Evolutionary conservation across 768 basidiomycete genomes (phyloP).

Genomic region (Trametes cingulata): DNA sequence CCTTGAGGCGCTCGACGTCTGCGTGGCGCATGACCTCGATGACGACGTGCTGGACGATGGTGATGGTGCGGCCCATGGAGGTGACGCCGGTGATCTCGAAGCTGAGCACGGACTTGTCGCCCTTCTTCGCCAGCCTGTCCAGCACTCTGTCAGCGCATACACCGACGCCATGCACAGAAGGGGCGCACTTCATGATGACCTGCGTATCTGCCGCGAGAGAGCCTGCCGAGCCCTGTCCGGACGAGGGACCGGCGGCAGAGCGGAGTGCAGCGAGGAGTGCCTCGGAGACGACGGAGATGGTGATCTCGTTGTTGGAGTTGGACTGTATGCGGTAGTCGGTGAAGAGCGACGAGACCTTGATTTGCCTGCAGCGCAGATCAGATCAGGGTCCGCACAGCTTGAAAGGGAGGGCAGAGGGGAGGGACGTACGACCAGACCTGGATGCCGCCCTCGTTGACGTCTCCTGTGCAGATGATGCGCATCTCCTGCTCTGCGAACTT

Average conservation of each 20-base stretch:
- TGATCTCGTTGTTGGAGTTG: slow-evolving; percentile 80
- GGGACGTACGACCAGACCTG: slow-evolving; percentile 78
- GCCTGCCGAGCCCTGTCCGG: slow-evolving; percentile 38
- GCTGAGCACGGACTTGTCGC: slow-evolving; percentile 71
- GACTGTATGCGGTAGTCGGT: slow-evolving; percentile 83
- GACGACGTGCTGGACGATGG: slow-evolving; percentile 77
- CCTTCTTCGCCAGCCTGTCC: slow-evolving; percentile 71
- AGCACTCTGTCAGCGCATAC: not conserved
- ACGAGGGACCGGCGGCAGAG: slow-evolving; percentile 39
- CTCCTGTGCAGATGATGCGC: slow-evolving; percentile 82
- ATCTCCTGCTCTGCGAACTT: slow-evolving; percentile 74
- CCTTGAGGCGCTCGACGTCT: slow-evolving; percentile 70
- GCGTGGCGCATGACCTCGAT: slow-evolving; percentile 78
- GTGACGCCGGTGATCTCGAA: slow-evolving; percentile 74
- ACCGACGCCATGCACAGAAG: too few species aligned
- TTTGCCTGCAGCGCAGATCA: slow-evolving; percentile 42
- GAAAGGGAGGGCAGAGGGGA: not conserved
- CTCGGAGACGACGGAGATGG: slow-evolving; percentile 69
- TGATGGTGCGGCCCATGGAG: slow-evolving; percentile 60
- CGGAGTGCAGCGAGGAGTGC: slow-evolving; percentile 74
- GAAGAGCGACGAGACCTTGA: slow-evolving; percentile 70
- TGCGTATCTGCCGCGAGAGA: slow-evolving; percentile 56
- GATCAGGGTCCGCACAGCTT: slow-evolving; percentile 14
- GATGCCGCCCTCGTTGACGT: slow-evolving; percentile 78
- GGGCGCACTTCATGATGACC: slow-evolving; percentile 61